These are phyloP conservation scores for Cyclotella kingstonii DNA, from an alignment of 108 stramenopile genomes.

Conservation along the genomic window DNA sequence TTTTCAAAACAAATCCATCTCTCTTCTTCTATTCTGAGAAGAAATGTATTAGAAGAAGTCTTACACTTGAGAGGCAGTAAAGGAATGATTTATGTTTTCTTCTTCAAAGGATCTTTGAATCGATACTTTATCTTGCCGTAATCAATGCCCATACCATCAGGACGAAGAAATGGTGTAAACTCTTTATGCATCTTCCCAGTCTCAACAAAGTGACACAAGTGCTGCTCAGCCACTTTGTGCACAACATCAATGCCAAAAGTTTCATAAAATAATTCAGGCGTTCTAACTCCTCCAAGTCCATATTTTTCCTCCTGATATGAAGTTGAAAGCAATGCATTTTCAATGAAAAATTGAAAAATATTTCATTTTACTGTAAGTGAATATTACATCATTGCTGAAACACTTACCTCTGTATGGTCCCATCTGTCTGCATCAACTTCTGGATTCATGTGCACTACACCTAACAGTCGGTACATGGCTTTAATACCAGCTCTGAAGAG, in stretches of 20 bases:
- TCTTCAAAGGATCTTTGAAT: slow-evolving; percentile 30
- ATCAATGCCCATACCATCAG: slow-evolving; percentile 89
- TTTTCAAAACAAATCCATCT: too few species aligned
- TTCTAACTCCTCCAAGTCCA: slow-evolving; percentile 79
- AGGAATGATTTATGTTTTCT: background rate
- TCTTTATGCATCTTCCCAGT: slow-evolving; percentile 68
- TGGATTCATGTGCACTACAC: slow-evolving; percentile 91
- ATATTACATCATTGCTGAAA: background rate
- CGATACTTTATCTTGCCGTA: slow-evolving; percentile 59
- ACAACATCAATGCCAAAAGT: slow-evolving; percentile 82
- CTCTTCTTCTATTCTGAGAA: too few species aligned
- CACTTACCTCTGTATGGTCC: slow-evolving; percentile 52
- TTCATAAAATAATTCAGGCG: slow-evolving; percentile 76
- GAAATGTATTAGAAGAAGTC: too few species aligned
- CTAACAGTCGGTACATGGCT: slow-evolving; percentile 77
- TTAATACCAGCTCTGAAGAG: slow-evolving; percentile 43
- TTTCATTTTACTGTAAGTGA: background rate
- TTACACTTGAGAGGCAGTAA: too few species aligned
- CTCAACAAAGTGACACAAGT: slow-evolving; percentile 74
- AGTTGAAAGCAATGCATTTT: too few species aligned
- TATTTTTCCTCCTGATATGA: slow-evolving; percentile 59
- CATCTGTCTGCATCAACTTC: slow-evolving; percentile 50
- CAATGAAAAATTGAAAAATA: background rate
- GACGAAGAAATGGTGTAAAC: slow-evolving; percentile 51
- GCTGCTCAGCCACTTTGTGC: slow-evolving; percentile 59